Evolutionary conservation across 208 protist genomes (phyloP).

Genomic region (Balamuthia mandrillaris): DNA sequence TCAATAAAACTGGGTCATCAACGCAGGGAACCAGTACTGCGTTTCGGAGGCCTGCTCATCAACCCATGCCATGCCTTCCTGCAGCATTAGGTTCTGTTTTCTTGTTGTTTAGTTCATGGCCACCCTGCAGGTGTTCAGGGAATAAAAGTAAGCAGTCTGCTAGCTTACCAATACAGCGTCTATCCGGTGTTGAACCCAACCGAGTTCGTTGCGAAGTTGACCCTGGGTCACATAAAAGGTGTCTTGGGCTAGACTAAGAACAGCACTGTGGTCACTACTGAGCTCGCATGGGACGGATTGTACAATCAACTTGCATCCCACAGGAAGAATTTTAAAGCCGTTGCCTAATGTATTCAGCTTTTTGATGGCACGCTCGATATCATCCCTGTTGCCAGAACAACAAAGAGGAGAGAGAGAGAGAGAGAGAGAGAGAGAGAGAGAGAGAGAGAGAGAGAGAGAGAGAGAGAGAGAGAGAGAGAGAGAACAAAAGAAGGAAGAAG

Average conservation of each 20-base stretch:
- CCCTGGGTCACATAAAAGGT: background rate
- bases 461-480: too few species aligned
- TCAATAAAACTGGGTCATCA: too few species aligned
- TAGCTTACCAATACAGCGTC: conserved; percentile 26
- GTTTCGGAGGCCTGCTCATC: conserved; percentile 48
- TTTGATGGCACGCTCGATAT: conserved; percentile 67
- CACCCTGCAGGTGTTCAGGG: background rate
- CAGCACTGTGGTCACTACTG: conserved; percentile 61
- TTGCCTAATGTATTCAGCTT: conserved; percentile 62
- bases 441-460: background rate
- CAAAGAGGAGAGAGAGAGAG: background rate
- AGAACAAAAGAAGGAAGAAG: too few species aligned
- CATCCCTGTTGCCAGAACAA: conserved; percentile 38
- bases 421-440: background rate
- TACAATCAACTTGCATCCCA: conserved; percentile 54
- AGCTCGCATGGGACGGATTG: conserved; percentile 72
- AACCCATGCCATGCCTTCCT: conserved; percentile 71
- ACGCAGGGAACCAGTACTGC: conserved; percentile 49
- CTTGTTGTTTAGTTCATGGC: background rate
- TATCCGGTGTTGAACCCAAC: conserved; percentile 45
- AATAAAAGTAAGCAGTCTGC: background rate
- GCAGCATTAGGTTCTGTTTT: conserved; percentile 50
- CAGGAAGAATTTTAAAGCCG: conserved; percentile 61
- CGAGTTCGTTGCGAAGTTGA: background rate
- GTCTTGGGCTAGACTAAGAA: conserved; percentile 45